Conservation (phyloP, 2,329 filamentous ascomycete species). For the Exserohilum rostratum region DNA sequence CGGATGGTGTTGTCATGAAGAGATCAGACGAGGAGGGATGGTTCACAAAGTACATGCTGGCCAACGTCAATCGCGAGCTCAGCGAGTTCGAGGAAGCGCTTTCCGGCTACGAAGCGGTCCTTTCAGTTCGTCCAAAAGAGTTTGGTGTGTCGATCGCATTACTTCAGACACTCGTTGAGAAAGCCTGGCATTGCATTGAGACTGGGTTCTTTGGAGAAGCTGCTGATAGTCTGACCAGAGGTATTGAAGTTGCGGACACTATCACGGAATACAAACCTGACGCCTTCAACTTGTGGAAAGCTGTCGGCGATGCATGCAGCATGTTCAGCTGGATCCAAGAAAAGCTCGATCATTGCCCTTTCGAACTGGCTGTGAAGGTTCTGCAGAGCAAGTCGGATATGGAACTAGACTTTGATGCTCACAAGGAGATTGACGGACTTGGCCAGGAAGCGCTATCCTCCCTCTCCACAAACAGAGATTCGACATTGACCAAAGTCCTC, state of each 20-base stretch:
- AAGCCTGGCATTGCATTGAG: slow-evolving; percentile 75
- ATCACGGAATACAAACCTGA: slow-evolving; percentile 67
- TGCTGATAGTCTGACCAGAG: slow-evolving; percentile 70
- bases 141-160: slow-evolving; percentile 87
- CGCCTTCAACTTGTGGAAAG: slow-evolving; percentile 95
- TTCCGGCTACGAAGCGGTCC: slow-evolving; percentile 73
- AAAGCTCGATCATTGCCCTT: slow-evolving; percentile 67
- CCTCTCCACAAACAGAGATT: slow-evolving; percentile 23
- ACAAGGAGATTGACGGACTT: slow-evolving; percentile 73
- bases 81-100: slow-evolving; percentile 89
- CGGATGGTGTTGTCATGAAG: slow-evolving; percentile 62
- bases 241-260: slow-evolving; percentile 69
- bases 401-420: slow-evolving; percentile 60
- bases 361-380: slow-evolving; percentile 62
- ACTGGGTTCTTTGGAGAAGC: slow-evolving; percentile 88
- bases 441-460: slow-evolving; percentile 48
- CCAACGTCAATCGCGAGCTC: slow-evolving; percentile 90
- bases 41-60: slow-evolving; percentile 97
- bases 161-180: slow-evolving; percentile 86
- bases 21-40: slow-evolving; percentile 73
- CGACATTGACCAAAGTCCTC: slow-evolving; percentile 62
- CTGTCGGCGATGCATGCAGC: slow-evolving; percentile 84
- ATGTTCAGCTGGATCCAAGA: slow-evolving; percentile 81
- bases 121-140: slow-evolving; percentile 71
- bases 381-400: slow-evolving; percentile 59